Conservation (phyloP, 768 basidiomycete species). For the Wakefieldia striispora region DNA sequence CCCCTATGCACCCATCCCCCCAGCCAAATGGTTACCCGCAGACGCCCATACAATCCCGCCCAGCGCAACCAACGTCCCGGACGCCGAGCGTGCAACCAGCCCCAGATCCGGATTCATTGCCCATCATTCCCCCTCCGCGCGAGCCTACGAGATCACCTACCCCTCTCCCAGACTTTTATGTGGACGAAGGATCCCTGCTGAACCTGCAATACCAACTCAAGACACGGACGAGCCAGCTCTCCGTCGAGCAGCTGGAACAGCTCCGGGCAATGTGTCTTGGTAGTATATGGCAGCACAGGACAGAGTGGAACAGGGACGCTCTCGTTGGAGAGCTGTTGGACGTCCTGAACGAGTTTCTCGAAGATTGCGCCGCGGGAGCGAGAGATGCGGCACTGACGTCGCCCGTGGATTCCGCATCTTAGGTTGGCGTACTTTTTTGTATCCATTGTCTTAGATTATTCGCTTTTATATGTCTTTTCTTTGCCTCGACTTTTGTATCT, state of each 20-base stretch:
- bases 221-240: slow-evolving; percentile 56
- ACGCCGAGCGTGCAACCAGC: slow-evolving; percentile 7
- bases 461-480: slow-evolving; percentile 12
- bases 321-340: slow-evolving; percentile 59
- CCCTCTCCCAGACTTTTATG: slow-evolving; percentile 74
- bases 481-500: slow-evolving; percentile 15
- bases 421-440: background rate
- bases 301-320: slow-evolving; percentile 78
- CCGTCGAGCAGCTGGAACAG: slow-evolving; percentile 91
- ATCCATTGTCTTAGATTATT: slow-evolving; percentile 22
- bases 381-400: slow-evolving; percentile 1
- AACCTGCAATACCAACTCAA: slow-evolving; percentile 50
- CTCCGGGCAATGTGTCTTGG: slow-evolving; percentile 81
- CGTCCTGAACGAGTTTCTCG: slow-evolving; percentile 62
- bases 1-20: slow-evolving; percentile 3
- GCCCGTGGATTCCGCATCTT: slow-evolving; percentile 2
- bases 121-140: slow-evolving; percentile 20
- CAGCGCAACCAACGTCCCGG: background rate
- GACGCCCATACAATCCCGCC: slow-evolving; percentile 5
- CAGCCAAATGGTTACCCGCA: slow-evolving; percentile 11
- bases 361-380: slow-evolving; percentile 48
- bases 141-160: slow-evolving; percentile 62
- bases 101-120: slow-evolving; percentile 18
- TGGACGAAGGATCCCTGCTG: slow-evolving; percentile 50
- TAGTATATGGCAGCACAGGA: slow-evolving; percentile 76